Evolutionary conservation across 495 filamentous ascomycete species (phyloP).

Genomic region (Sporormia fimetaria): DNA sequence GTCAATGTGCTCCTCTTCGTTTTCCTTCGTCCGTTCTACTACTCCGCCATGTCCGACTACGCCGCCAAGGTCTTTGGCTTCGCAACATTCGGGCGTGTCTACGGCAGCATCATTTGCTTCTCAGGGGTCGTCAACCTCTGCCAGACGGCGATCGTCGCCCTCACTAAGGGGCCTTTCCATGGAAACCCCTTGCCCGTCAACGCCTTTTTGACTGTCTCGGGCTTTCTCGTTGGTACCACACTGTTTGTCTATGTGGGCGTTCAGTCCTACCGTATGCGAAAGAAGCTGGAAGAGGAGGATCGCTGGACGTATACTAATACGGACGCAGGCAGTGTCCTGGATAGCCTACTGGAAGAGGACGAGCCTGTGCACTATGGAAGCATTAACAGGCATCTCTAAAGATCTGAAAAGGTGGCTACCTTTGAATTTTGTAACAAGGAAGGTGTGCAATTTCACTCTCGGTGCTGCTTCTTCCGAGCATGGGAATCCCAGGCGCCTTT

Average conservation of each 20-base stretch:
- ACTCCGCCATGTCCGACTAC: conserved; percentile 72
- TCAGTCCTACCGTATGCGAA: conserved; percentile 20
- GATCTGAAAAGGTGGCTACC: no score
- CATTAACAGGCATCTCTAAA: no score
- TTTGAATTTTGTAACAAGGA: no score
- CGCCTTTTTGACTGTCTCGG: conserved; percentile 46
- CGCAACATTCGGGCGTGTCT: conserved; percentile 83
- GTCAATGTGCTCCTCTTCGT: conserved; percentile 71
- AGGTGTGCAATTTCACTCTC: no score
- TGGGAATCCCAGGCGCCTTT: no score
- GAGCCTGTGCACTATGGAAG: conserved; percentile 11
- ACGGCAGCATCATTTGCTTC: conserved; percentile 79
- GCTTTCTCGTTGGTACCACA: conserved; percentile 36
- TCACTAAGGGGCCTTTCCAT: conserved; percentile 60
- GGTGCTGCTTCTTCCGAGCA: no score
- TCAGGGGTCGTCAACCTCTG: conserved; percentile 76
- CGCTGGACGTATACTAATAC: conserved; percentile 7
- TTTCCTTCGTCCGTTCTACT: conserved; percentile 61
- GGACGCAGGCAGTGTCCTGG: conserved; percentile 15
- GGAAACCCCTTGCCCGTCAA: conserved; percentile 74
- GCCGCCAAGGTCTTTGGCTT: conserved; percentile 91
- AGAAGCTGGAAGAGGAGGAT: conserved; percentile 30
- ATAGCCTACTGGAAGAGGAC: conserved; percentile 19
- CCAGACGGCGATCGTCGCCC: conserved; percentile 66
- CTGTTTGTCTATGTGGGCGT: conserved; percentile 29